Conservation (phyloP, 2,329 filamentous ascomycete genomes). For the Pezicula radicicola region DNA sequence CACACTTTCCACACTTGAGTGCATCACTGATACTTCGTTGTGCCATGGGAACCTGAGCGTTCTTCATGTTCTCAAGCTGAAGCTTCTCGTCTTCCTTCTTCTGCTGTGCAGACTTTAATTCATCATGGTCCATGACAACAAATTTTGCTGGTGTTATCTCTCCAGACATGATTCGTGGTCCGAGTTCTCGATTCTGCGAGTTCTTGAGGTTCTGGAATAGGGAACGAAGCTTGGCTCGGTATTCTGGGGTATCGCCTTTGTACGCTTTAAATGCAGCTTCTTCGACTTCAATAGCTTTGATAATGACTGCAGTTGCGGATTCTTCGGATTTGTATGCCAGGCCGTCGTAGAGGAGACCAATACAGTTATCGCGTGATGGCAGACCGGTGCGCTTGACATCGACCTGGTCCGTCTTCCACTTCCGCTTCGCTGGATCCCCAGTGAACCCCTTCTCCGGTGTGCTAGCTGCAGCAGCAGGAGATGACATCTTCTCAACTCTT, state of each 20-base stretch:
- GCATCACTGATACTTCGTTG: conserved; percentile 88
- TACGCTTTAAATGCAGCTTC: conserved; percentile 67
- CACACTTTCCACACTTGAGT: conserved; percentile 87
- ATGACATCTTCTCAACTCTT: conserved; percentile 24
- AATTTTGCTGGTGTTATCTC: conserved; percentile 71
- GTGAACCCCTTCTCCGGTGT: conserved; percentile 48
- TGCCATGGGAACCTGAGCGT: conserved; percentile 89
- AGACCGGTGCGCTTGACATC: conserved; percentile 74
- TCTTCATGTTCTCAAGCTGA: conserved; percentile 92
- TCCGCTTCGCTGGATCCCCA: conserved; percentile 75
- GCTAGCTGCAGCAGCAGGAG: conserved; percentile 29
- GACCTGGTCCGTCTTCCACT: conserved; percentile 77
- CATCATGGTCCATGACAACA: conserved; percentile 83
- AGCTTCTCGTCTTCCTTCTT: conserved; percentile 72
- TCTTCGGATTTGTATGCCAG: conserved; percentile 70
- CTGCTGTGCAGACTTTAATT: conserved; percentile 85
- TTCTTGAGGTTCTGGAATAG: conserved; percentile 95
- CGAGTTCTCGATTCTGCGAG: conserved; percentile 78
- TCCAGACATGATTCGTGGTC: conserved; percentile 70
- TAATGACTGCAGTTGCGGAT: conserved; percentile 68
- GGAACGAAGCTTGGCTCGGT: conserved; percentile 86
- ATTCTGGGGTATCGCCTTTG: conserved; percentile 69
- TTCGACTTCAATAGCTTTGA: conserved; percentile 79
- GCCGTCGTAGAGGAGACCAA: conserved; percentile 92
- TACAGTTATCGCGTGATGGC: conserved; percentile 74